Evolutionary conservation across 495 filamentous ascomycete species (phyloP), one percentile per base, ranked within the genome.

Genomic region (Penicillium robsamsonii): DNA sequence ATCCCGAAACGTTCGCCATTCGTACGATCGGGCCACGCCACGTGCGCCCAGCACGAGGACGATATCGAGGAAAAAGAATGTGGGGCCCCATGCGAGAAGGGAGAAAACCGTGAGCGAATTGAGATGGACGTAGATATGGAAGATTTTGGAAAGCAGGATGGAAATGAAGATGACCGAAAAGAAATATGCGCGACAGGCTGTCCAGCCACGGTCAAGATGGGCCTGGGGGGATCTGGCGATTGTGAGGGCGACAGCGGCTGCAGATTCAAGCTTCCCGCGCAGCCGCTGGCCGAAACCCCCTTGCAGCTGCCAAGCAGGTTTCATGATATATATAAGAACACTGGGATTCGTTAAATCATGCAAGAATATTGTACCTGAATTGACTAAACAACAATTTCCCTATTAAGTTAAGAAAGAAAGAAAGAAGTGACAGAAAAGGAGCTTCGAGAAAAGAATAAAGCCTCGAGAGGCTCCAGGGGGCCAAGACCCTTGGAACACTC

Each of bases 51-150:
- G 37, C 33, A 68, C 59, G 33, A 59, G 35, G 5, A 67, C 4
- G 22, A 62, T 50, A 60, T 69, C 66, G n/a, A 55, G 58, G 4
- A 65, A 17, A 40, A 69, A 69, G 45, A 69, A 69, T 11, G 66
- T 62, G 35, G 54, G 37, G 11, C 66, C 58, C 66, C 66, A 69
- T 17, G 42, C 29, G 15, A 62, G 35, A 20, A 69, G 50, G 25
- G 55, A 45, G 0, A 17, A 1, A 5, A 53, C 9, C 2, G 57
- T 43, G 37, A 68, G 46, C 1, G 60, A 57, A 15, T 56, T 55
- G 29, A 52, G 15, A 46, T 68, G 60, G 53, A 56, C 45, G 40
- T 46, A 54, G 40, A 69, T 57, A 50, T 66, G 66, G 58, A 69
- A 53, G 22, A 52, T 41, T 56, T 69, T 69, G 42, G 66, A 60